Evolutionary conservation across 2,329 filamentous ascomycete genomes (phyloP).

Genomic region (Colletotrichum aenigma): DNA sequence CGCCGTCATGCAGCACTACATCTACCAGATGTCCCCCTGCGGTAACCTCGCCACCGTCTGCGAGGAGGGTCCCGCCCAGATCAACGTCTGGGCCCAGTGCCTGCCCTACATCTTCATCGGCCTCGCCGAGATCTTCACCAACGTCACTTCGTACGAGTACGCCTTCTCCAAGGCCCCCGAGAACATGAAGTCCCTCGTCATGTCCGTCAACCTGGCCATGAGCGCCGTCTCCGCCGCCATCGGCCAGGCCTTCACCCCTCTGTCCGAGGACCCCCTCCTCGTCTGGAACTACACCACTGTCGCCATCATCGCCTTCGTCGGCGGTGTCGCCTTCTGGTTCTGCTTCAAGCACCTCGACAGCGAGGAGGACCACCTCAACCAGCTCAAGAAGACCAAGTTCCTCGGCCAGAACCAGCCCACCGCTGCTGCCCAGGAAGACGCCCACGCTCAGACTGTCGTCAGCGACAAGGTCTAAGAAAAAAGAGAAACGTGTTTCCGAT

Average conservation of each 20-base stretch:
- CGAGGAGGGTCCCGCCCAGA: constrained; percentile 53
- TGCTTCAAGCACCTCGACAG: constrained; percentile 68
- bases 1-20: constrained; percentile 62
- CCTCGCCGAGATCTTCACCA: constrained; percentile 58
- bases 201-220: constrained; percentile 73
- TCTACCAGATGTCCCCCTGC: constrained; percentile 68
- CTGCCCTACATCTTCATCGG: constrained; percentile 57
- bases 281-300: constrained; percentile 75
- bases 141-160: constrained; percentile 71
- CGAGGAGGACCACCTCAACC: constrained; percentile 73
- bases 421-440: constrained; percentile 11
- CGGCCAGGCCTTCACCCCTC: constrained; percentile 68
- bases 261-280: constrained; percentile 68
- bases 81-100: constrained; percentile 68
- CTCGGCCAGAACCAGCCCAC: constrained; percentile 44
- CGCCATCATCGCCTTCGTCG: constrained; percentile 65
- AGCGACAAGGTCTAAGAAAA: constrained; percentile 3
- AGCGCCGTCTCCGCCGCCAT: constrained; percentile 72
- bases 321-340: constrained; percentile 71
- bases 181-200: constrained; percentile 82
- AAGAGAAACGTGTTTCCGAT: not conserved
- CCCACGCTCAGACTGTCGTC: not conserved
- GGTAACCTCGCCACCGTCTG: constrained; percentile 59
- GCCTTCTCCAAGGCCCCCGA: constrained; percentile 79
- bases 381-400: constrained; percentile 52